Conservation (phyloP, 2,329 filamentous ascomycete genomes). For the Claviceps arundinis region DNA sequence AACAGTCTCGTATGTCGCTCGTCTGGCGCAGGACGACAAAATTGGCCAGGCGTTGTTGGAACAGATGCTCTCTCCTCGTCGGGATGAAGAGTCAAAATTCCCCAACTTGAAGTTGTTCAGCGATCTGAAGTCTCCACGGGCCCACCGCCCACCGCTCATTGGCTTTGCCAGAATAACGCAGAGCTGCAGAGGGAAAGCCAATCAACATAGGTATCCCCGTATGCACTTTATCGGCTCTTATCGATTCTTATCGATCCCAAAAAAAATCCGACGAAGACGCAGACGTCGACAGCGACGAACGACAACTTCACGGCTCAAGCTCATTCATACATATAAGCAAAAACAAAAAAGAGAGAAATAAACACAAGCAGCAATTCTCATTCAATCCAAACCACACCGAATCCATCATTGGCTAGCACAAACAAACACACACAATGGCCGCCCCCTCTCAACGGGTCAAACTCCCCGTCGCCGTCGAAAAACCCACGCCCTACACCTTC, state of each 20-base stretch:
- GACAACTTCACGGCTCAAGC: no score
- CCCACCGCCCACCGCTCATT: slow-evolving; percentile 3
- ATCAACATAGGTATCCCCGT: neutral
- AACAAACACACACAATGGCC: slow-evolving; percentile 17
- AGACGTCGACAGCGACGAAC: no score
- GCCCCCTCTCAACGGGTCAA: slow-evolving; percentile 28
- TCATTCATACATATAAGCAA: no score
- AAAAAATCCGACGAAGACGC: neutral
- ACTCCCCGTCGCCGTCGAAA: slow-evolving; percentile 54
- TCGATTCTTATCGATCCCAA: neutral
- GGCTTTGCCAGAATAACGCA: neutral
- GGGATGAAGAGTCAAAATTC: neutral
- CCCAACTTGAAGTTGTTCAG: no score
- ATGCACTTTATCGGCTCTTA: neutral
- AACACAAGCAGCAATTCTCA: neutral
- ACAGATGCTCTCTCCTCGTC: neutral
- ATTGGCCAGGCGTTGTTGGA: no score
- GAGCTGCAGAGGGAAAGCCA: no score
- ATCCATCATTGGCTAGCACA: neutral
- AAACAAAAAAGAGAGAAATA: neutral
- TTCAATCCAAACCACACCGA: neutral
- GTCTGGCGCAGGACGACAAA: no score
- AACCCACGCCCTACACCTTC: slow-evolving; percentile 83
- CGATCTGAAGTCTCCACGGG: no score
- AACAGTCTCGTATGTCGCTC: neutral